These are phyloP conservation scores for Pestalotiopsis sp. DNA, from an alignment of 2,329 filamentous ascomycete genomes.

Conservation along the genomic window DNA sequence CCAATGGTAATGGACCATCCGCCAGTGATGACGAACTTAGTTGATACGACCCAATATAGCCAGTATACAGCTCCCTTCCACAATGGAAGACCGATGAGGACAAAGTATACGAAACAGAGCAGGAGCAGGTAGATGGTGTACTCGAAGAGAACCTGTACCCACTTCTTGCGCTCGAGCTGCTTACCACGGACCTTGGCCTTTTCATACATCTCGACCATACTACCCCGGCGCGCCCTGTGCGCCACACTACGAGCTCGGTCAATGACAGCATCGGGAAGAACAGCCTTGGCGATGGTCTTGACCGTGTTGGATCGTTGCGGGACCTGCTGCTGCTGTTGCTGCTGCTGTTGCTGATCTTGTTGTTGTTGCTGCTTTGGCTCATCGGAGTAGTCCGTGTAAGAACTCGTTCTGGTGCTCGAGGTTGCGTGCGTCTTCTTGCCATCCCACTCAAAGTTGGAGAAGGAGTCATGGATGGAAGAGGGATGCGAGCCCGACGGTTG, in stretches of 20 bases:
- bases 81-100: constrained; percentile 46
- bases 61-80: constrained; percentile 48
- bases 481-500: neutral
- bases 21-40: constrained; percentile 41
- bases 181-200: constrained; percentile 20
- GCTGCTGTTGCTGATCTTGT: neutral
- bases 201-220: constrained; percentile 21
- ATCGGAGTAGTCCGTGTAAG: neutral
- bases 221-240: constrained; percentile 8
- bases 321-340: neutral
- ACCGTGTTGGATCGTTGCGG: constrained; percentile 16
- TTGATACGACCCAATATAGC: constrained; percentile 42
- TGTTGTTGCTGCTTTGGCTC: constrained; percentile 2
- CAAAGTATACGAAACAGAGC: constrained; percentile 44
- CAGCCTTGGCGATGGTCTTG: constrained; percentile 12
- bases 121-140: constrained; percentile 26
- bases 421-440: neutral
- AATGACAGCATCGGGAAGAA: constrained; percentile 8
- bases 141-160: constrained; percentile 24
- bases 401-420: neutral
- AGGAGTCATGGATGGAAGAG: neutral
- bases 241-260: constrained; percentile 13
- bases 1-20: constrained; percentile 43
- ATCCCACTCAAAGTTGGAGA: constrained; percentile 7
- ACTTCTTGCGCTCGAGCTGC: constrained; percentile 22